Evolutionary conservation across 2,329 filamentous ascomycete species (phyloP).

Genomic region (Cladosporium sp.): DNA sequence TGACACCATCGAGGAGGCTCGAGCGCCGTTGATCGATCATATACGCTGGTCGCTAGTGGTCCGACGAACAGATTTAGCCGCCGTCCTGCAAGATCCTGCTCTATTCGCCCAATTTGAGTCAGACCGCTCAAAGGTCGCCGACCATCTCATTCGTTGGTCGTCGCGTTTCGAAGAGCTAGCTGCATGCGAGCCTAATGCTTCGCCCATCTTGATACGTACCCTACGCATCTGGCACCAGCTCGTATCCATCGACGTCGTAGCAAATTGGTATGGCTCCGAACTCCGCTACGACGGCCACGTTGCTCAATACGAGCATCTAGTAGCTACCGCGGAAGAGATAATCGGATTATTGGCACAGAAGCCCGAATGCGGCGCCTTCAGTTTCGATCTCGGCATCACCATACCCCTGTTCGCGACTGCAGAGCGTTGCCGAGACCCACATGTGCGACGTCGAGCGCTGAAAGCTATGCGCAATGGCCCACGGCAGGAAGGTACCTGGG

Average conservation of each 20-base stretch:
- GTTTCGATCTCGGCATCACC: slow-evolving; percentile 24
- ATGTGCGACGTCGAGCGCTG: slow-evolving; percentile 23
- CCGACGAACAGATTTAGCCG: background rate
- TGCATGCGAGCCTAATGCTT: background rate
- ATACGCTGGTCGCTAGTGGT: background rate
- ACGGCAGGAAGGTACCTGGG: slow-evolving; percentile 27
- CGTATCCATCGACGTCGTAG: slow-evolving; percentile 15
- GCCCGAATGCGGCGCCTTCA: slow-evolving; percentile 17
- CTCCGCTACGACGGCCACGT: slow-evolving; percentile 16
- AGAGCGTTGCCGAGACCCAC: slow-evolving; percentile 23
- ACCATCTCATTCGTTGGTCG: slow-evolving; percentile 18
- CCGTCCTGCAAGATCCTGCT: background rate
- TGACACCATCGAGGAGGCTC: slow-evolving; percentile 21
- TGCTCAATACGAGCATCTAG: slow-evolving; percentile 15
- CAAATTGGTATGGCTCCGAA: slow-evolving; percentile 1
- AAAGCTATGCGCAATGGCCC: slow-evolving; percentile 18
- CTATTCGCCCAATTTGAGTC: background rate
- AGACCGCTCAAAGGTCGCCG: background rate
- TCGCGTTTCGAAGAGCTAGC: slow-evolving; percentile 19
- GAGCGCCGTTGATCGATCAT: slow-evolving; percentile 20
- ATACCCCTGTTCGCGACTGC: slow-evolving; percentile 19
- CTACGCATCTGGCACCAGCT: slow-evolving; percentile 22
- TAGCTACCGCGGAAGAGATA: slow-evolving; percentile 20
- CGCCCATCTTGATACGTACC: slow-evolving; percentile 9
- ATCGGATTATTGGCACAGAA: background rate